phyloP scores from a whole-genome alignment of 2,329 filamentous ascomycete species.

The Colletotrichum tropicicola region DNA sequence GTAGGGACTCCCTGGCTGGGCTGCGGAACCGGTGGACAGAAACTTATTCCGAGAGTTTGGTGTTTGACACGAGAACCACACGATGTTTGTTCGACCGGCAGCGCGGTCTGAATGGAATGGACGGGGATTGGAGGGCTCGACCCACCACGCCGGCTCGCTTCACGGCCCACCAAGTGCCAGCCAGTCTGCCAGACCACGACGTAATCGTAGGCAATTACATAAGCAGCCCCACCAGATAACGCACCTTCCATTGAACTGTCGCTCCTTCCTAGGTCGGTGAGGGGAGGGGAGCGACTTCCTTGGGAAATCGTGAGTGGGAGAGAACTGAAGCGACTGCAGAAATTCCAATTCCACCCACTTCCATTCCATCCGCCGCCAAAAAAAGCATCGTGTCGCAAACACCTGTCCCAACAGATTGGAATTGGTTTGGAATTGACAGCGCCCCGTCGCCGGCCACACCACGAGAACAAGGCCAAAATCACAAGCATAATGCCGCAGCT shows the following conservation, averaged over 20 bases:
- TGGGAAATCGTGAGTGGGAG: no score
- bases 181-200: no score
- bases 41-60: background rate
- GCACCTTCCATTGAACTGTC: background rate
- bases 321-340: background rate
- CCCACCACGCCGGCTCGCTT: background rate
- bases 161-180: background rate
- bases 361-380: background rate
- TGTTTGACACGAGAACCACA: background rate
- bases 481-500: constrained; percentile 14
- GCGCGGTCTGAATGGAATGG: background rate
- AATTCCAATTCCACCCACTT: background rate
- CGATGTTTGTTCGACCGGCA: background rate
- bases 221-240: background rate
- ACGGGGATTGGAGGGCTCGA: background rate
- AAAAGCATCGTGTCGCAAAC: background rate
- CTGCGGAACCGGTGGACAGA: background rate
- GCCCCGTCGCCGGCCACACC: background rate
- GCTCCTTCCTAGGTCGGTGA: background rate
- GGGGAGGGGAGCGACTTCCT: no score
- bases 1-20: background rate
- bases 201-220: no score
- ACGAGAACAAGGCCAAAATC: constrained; percentile 4
- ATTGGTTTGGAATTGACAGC: background rate
- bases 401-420: background rate